Percentiles rank a stretch among this genome's conserved stretches.
phyloP scores from a whole-genome alignment of 2,329 filamentous ascomycete genomes.

The Gnomoniopsis smithogilvyi region DNA sequence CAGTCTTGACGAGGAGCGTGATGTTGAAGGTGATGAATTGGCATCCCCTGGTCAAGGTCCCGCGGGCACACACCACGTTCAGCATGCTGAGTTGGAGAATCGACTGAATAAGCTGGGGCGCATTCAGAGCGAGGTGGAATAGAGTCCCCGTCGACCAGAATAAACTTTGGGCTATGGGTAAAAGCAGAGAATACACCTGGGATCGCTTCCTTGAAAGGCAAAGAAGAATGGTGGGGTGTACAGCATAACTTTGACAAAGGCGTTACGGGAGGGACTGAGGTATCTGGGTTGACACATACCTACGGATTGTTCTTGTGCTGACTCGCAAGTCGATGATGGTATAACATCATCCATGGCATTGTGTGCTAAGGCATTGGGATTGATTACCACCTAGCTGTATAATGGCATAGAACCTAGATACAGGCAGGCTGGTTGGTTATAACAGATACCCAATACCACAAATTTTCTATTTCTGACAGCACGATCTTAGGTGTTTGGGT shows the following conservation, averaged over 20 bases:
- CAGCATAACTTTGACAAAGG: too few relatives aligned
- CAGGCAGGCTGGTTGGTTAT: not conserved
- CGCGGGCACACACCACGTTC: constrained; percentile 3
- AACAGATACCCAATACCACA: constrained; percentile 10
- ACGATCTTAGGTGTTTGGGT: too few relatives aligned
- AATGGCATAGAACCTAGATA: constrained; percentile 2
- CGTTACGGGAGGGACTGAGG: too few relatives aligned
- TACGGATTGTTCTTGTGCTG: too few relatives aligned
- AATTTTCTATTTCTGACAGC: not conserved
- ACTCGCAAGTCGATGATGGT: too few relatives aligned
- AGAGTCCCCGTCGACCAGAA: not conserved
- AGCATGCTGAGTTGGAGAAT: constrained; percentile 12
- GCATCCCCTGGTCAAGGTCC: not conserved
- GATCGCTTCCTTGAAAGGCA: too few relatives aligned
- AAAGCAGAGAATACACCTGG: too few relatives aligned
- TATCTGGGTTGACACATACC: too few relatives aligned
- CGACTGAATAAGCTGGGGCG: constrained; percentile 10
- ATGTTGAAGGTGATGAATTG: not conserved
- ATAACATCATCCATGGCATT: too few relatives aligned
- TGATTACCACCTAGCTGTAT: not conserved
- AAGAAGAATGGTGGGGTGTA: too few relatives aligned
- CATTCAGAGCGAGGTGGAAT: constrained; percentile 16
- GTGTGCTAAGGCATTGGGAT: too few relatives aligned
- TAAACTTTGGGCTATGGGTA: too few relatives aligned
- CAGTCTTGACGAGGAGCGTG: constrained; percentile 12